Evolutionary conservation across 148 eudicot genomes (phyloP), one percentile per base, ranked within the genome.

Genomic region (Rhododendron williamsianum): DNA sequence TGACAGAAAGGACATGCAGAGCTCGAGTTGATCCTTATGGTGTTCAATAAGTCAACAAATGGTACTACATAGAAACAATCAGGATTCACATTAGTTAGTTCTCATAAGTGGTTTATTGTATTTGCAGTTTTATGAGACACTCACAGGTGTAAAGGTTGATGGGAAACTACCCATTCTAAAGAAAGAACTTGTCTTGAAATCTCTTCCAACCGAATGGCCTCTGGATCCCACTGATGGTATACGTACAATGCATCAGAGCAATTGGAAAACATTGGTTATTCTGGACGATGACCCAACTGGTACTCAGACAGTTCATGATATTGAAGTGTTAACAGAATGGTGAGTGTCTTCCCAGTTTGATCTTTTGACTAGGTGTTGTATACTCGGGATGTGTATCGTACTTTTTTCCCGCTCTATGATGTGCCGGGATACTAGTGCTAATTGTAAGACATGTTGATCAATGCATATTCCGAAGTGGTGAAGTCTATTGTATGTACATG

Each of bases 211-310:
- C 27, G 99, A 97, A 87, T 97, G 98, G 98, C 91, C 98, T 36
- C 84, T 82, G 76, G 94, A 97, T 91, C 96, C 92, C 54, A 90
- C 90, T 67, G 87, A 91, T 83, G 98, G 91, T 82, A 97, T 97
- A 85, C 82, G 85, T 88, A 89, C 73, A 78, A 89, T 92, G 60
- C 91, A 84, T 76, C 87, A 89, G 91, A 90, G 87, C 71, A 94
- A 88, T 84, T 84, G 80, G 84, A 97, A 93, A 91, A 93, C 95
- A 19, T 88, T 97, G 90, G 93, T 97, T 83, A 98, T 97, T 90
- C 93, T 97, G 81, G 99, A 97, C 88, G 99, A 97, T 90, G 99
- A 97, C 90, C 99, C 99, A 87, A 97, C 99, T 81, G 99, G 99
- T 83, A 97, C 99, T 67, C 99, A 97, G 84, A 97, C 99, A 84